phyloP scores from a whole-genome alignment of 129 eudicot species.

The Sambucus nigra region DNA sequence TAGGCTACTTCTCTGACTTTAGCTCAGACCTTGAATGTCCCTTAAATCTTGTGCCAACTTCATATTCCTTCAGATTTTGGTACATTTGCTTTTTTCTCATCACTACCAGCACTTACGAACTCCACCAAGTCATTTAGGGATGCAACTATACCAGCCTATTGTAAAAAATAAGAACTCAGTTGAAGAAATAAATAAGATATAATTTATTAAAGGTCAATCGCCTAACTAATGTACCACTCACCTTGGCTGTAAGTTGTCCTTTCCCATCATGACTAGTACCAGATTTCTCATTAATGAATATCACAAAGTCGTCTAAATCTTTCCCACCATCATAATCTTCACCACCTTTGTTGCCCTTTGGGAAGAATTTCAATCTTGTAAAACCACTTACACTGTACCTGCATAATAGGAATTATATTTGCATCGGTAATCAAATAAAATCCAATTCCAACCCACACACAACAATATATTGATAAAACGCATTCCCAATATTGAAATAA shows the following conservation, averaged over 20 bases:
- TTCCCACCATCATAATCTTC: constrained; percentile 86
- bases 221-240: constrained; percentile 17
- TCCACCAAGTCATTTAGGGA: constrained; percentile 34
- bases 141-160: constrained; percentile 34
- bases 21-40: too few relatives aligned
- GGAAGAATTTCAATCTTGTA: constrained; percentile 72
- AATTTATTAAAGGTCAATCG: background rate
- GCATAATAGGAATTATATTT: too few relatives aligned
- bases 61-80: too few relatives aligned
- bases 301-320: too few relatives aligned
- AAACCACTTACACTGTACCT: constrained; percentile 84
- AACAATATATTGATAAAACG: too few relatives aligned
- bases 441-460: too few relatives aligned
- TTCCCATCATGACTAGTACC: constrained; percentile 79
- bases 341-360: too few relatives aligned
- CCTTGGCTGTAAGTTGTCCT: constrained; percentile 69
- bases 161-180: background rate
- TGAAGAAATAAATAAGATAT: background rate
- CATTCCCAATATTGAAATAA: too few relatives aligned
- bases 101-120: constrained; percentile 34
- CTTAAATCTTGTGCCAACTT: too few relatives aligned
- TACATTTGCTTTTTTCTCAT: constrained; percentile 38
- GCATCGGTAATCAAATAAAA: too few relatives aligned
- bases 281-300: constrained; percentile 66
- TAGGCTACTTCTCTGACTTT: too few relatives aligned